Evolutionary conservation across 306 rosid species (phyloP), one percentile per base, ranked within the genome.

Genomic region (Malus orientalis): DNA sequence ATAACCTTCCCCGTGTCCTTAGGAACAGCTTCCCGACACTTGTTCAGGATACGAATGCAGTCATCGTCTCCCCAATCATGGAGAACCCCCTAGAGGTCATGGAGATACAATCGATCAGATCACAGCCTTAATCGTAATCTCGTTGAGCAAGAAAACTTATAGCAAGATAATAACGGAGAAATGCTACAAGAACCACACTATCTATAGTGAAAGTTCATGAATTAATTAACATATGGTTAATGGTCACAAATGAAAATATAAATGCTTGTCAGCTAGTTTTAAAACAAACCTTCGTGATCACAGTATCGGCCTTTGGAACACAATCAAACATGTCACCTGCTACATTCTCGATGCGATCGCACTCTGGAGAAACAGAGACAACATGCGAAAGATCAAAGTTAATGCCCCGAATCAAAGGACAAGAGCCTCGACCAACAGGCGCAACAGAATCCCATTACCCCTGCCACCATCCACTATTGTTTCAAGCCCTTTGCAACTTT

Each of bases 321-420:
- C 11, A 49, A 1, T 22, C 23, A 68, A 93, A 93, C 93, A 93
- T 88, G 82, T 88, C 85, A 11, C 97, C 98, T 0, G 84, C 80
- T 1, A 89, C 90, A 59, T 87, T 79, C 61, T 88, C 63, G 15
- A 91, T 76, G 15, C 77, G 75, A 1, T 81, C 62, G 20, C 2
- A 74, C 6, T 79, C 6, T 2, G 70, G 62, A 1, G 84, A 90
- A 44, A 8, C 76, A 18, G 79, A 67, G 20, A 87, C 86, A 22
- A 93, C 96, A 33, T 91, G 93, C 1, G 90, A 88, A 73, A 87
- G 89, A 77, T 93, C 97, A 22, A 88, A 91, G 70, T 93, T 93
- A 74, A 90, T 85, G 76, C 85, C 84, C 22, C 6, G 61, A 19
- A 91, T 83, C 84, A 80, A 69, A 20, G 94, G 89, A 15, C 64